Evolutionary conservation across 2,329 filamentous ascomycete genomes (phyloP).

Genomic region (Cryphonectria radicalis): DNA sequence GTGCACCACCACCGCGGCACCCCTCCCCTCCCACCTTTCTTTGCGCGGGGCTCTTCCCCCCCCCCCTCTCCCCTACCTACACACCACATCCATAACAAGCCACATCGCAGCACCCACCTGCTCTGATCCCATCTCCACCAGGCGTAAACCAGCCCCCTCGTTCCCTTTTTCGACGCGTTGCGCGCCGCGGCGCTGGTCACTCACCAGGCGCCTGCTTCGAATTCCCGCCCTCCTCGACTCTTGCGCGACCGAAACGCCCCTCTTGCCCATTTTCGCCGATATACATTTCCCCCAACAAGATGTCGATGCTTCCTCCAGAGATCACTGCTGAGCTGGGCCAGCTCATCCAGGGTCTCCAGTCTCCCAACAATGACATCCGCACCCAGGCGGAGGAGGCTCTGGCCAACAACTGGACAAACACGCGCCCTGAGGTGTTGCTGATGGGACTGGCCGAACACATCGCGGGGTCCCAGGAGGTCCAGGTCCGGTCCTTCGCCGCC

Average conservation of each 20-base stretch:
- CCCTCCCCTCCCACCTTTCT: constrained; percentile 8
- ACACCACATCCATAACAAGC: constrained; percentile 21
- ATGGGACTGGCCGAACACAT: constrained; percentile 96
- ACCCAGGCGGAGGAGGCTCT: constrained; percentile 88
- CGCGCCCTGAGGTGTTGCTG: constrained; percentile 82
- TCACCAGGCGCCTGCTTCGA: constrained; percentile 8
- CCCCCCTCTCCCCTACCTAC: background rate
- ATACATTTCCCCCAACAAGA: constrained; percentile 41
- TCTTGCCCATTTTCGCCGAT: constrained; percentile 1
- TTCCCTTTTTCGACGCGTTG: constrained; percentile 22
- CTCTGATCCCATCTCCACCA: background rate
- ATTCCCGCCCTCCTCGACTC: constrained; percentile 21
- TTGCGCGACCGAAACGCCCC: constrained; percentile 22
- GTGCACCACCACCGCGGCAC: background rate
- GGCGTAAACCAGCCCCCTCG: constrained; percentile 9
- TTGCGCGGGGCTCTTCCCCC: constrained; percentile 14
- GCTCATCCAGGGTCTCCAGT: constrained; percentile 87
- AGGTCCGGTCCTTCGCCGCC: constrained; percentile 90
- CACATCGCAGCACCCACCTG: constrained; percentile 7
- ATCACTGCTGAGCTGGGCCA: constrained; percentile 82
- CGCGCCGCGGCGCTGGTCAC: constrained; percentile 29
- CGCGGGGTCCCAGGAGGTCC: constrained; percentile 71
- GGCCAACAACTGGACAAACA: constrained; percentile 84
- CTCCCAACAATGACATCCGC: constrained; percentile 83
- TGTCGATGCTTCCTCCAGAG: constrained; percentile 87